Conservation (phyloP, 768 basidiomycete genomes). For the Psilocybe tampanensis region DNA sequence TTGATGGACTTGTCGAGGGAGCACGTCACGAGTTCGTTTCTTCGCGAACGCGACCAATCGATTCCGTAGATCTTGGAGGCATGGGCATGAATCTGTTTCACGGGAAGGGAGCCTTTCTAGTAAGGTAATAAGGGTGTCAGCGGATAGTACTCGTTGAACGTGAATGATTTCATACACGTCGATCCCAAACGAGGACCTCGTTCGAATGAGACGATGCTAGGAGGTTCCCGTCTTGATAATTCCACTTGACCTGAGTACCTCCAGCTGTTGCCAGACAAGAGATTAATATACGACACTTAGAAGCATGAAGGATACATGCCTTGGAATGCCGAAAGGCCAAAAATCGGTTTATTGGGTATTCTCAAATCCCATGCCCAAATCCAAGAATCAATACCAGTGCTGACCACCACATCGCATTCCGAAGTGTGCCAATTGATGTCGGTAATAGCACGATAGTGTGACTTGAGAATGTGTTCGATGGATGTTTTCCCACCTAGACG, state of each 20-base stretch:
- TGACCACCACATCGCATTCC: conserved; percentile 84
- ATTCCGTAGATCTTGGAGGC: conserved; percentile 95
- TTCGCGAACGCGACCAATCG: conserved; percentile 83
- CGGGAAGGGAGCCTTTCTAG: conserved; percentile 89
- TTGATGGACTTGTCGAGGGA: conserved; percentile 95
- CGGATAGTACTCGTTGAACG: background rate
- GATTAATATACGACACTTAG: background rate
- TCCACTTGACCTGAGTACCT: conserved; percentile 98
- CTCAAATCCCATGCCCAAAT: conserved; percentile 94
- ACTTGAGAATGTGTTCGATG: conserved; percentile 82
- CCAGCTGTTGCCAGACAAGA: conserved; percentile 47
- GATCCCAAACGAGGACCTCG: conserved; percentile 92
- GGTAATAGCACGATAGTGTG: conserved; percentile 94
- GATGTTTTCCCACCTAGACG: conserved; percentile 69
- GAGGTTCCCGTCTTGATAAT: conserved; percentile 80
- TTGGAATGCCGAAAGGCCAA: conserved; percentile 61
- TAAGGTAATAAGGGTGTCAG: background rate
- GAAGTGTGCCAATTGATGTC: conserved; percentile 97
- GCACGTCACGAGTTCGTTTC: conserved; percentile 89
- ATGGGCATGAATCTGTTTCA: conserved; percentile 78
- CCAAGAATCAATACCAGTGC: conserved; percentile 93
- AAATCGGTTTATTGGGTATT: conserved; percentile 66
- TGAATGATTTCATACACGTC: conserved; percentile 58
- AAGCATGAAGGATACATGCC: conserved; percentile 23
- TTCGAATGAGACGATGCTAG: conserved; percentile 90